Evolutionary conservation across 2,329 filamentous ascomycete genomes (phyloP).

Genomic region (Lizonia empirigonia): DNA sequence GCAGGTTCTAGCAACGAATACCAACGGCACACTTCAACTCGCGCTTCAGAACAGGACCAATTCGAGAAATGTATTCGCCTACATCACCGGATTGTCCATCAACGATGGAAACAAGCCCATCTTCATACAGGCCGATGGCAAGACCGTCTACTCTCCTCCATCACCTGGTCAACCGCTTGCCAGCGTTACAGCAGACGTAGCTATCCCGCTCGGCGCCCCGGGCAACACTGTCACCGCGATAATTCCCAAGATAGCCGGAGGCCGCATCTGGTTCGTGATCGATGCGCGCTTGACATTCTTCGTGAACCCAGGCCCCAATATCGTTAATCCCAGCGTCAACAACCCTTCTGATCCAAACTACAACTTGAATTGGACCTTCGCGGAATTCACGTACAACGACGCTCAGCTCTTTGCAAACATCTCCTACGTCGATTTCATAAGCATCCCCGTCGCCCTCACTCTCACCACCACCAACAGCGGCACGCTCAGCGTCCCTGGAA

Average conservation of each 20-base stretch:
- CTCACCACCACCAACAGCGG: slow-evolving; percentile 52
- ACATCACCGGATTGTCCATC: slow-evolving; percentile 71
- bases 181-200: slow-evolving; percentile 62
- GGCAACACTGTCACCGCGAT: slow-evolving; percentile 65
- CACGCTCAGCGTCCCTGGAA: slow-evolving; percentile 59
- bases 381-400: slow-evolving; percentile 57
- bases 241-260: slow-evolving; percentile 73
- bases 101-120: slow-evolving; percentile 65
- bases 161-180: slow-evolving; percentile 60
- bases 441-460: slow-evolving; percentile 49
- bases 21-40: slow-evolving; percentile 60
- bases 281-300: slow-evolving; percentile 68
- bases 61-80: slow-evolving; percentile 67
- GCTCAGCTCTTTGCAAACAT: slow-evolving; percentile 61
- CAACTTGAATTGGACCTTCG: slow-evolving; percentile 54
- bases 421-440: slow-evolving; percentile 76
- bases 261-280: slow-evolving; percentile 73
- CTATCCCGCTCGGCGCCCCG: slow-evolving; percentile 67
- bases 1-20: slow-evolving; percentile 31
- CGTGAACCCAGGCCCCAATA: slow-evolving; percentile 71
- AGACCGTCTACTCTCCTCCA: slow-evolving; percentile 67
- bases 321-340: slow-evolving; percentile 76
- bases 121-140: slow-evolving; percentile 69
- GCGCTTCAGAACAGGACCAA: slow-evolving; percentile 69
- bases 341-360: slow-evolving; percentile 62